Base-by-base conservation (phyloP, 2,329 filamentous ascomycete species). In the Penicillium thymicola region DNA sequence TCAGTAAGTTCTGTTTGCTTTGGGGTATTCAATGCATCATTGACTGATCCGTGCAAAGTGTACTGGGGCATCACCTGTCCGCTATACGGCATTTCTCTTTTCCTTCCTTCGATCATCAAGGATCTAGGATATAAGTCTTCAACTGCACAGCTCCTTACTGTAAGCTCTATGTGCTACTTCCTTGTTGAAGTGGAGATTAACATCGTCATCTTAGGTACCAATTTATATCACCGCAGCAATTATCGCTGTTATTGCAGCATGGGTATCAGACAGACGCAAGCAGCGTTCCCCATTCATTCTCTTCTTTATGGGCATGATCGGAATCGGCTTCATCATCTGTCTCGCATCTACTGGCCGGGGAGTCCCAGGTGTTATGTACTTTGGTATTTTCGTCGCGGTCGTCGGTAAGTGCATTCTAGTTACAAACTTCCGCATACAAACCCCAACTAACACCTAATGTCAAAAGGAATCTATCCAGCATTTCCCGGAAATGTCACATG, bases 281-380 rank as follows among this genome's bases (percentile, higher is more conserved):
- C 81, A 82, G 65, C 68, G 75, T 30, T 76, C 72, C n/a, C 82
- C 82, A 0, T 87, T 85, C 57, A 79, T 87, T 47, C 69, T 86
- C 13, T 71, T 75, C 14, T 80, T 80, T 67, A 76, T 86, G 65
- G 70, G 75, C 18, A 64, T 81, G 51, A 84, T 85, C 69, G 72
- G 82, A 2, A 71, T 83, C 3, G 85, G 85, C 0, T 87, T 84
- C 56, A 75, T 82, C 27, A 82, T 85, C 77, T 72, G 72, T 37
- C 66, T 79, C 16, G 69, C 70, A 13, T 65, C 68, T 13, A 70
- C 68, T 2, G 65, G 66, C 1, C 67, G 69, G 28, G 64, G 69
- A 2, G 63, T 76, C 1, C 74, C 75, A 0, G 76, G 75, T 1
- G 72, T 78, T 0, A 73, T 78, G 5, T 81, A 81, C 57, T 77